Base-by-base conservation (phyloP, 2,329 filamentous ascomycete species). In the Paracoccidioides brasiliensis region DNA sequence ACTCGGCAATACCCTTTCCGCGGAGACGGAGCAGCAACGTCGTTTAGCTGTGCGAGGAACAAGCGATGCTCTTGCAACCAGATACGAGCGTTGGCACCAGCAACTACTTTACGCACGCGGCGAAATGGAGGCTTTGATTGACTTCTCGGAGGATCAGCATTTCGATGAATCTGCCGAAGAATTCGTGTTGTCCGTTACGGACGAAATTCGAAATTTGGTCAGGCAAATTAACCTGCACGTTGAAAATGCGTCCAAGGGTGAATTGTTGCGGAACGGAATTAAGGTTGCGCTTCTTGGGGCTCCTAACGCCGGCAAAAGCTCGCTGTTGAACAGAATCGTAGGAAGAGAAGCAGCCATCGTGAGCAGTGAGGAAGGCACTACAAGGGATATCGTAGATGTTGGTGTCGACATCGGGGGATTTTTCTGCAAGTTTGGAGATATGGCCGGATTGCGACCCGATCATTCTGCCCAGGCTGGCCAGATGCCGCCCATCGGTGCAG, bases 61-160 rank as follows among this genome's bases (percentile, higher is more conserved):
- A 35, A 86, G 82, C 3, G 84, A 84, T 28, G 72, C 77, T 0
- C 76, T 96, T 10, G 82, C 88, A 0, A 77, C 78, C 57, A 82
- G 83, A 15, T 98, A 98, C 68, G 90, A 96, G 62, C 64, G 65
- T 8, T 98, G 93, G 93, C 82, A 91, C 32, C 75, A 80, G 60
- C 77, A 83, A 60, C 73, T 98, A 15, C 75, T 97, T 5, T 78
- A 85, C 59, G 90, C 90, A 8, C 82, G 93, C 1, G 93, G 89
- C 8, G 90, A 97, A 72, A 78, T 98, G 42, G 93, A 98, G 71
- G 93, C 93, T 0, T 73, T 98, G 62, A 97, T 98, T 59, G 93
- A 98, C 70, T 98, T 98, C 68, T 86, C 88, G 0, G 93, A 98
- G 69, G 93, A 97, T 65, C 91, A 98, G 71, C 88, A 97, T 72